Base-by-base conservation (phyloP, 2,329 filamentous ascomycete genomes). In the Pseudocercospora eumusae region DNA sequence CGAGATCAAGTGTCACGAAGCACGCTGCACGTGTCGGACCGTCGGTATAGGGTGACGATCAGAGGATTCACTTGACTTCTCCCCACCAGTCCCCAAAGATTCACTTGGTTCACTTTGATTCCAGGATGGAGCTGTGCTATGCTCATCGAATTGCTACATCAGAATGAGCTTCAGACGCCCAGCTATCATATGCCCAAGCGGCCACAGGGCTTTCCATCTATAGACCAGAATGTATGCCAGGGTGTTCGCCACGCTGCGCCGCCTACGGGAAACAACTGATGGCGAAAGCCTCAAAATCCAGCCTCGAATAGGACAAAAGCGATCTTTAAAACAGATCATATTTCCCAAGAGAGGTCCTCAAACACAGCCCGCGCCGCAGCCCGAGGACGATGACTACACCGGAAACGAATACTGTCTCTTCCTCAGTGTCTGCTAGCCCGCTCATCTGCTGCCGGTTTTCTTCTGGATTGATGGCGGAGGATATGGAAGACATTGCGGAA, bases 401-500 rank as follows among this genome's bases (percentile, higher is more conserved):
- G 57, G 60, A 3, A 69, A 63, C 36, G 74, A 76, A 64, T 74
- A 77, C 52, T 77, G 75, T 58, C 59, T 77, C 2, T 75, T 75
- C 60, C 68, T 79, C 31, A 63, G 63, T 53, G 61, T 65, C 9
- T 64, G 49, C 44, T 56, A 73, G 2, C 74, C 76, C n/a, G 62
- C 28, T 15, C 31, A 55, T 47, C 21, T 49, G 11, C 67, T 79
- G 6, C 77, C 77, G 0, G 77, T 79, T 9, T 63, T 78, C n/a
- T 66, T 79, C 49, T 79, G 72, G 71, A 78, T 79, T 60, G 76
- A 75, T 56, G 44, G 23, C 9, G 75, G 76, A 9, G 45, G 75
- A 0, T 78, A 78, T 70, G 78, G 74, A 76, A 44, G 77, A 81
- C 58, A 62, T 79, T 31, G 74, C 70, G n/a, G 45, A 70, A 1